These are phyloP conservation scores for Hypoxylon rubiginosum DNA, from an alignment of 2,329 filamentous ascomycete species.

Conservation along the genomic window DNA sequence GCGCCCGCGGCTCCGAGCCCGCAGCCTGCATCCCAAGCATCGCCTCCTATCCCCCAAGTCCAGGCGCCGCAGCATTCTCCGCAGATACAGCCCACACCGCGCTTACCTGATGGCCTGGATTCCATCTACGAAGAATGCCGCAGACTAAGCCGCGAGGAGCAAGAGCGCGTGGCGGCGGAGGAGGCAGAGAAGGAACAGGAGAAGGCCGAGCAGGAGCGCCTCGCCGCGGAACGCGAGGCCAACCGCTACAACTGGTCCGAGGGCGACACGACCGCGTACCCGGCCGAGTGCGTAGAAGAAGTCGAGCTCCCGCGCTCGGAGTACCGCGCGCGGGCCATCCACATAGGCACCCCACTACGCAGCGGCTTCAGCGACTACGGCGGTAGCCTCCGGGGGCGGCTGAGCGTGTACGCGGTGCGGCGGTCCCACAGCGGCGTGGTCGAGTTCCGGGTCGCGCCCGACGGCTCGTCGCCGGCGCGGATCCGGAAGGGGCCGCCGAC, in stretches of 20 bases:
- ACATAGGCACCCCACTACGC: constrained; percentile 17
- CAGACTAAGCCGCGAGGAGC: constrained; percentile 1
- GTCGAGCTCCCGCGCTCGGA: not conserved
- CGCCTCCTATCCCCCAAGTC: too few species aligned
- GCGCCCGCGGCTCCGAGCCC: too few species aligned
- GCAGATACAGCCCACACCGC: not conserved
- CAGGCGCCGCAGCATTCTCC: too few species aligned
- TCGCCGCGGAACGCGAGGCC: not conserved
- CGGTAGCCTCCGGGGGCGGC: not conserved
- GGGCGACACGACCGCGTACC: constrained; percentile 15
- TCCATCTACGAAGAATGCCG: not conserved
- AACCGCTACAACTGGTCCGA: constrained; percentile 1
- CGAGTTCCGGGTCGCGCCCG: constrained; percentile 14
- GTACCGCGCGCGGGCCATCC: constrained; percentile 23
- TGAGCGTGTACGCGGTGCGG: constrained; percentile 24
- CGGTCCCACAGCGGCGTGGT: not conserved
- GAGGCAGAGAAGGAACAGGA: not conserved
- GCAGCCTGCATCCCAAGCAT: too few species aligned
- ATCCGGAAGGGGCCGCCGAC: constrained; percentile 1
- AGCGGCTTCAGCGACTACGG: not conserved
- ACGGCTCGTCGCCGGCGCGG: constrained; percentile 1
- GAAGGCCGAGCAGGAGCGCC: not conserved
- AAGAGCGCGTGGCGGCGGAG: not conserved
- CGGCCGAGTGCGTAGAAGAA: constrained; percentile 10
- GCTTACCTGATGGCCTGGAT: constrained; percentile 14